Conservation (phyloP, 352 stramenopile genomes). For the Phytopythium helicoides region DNA sequence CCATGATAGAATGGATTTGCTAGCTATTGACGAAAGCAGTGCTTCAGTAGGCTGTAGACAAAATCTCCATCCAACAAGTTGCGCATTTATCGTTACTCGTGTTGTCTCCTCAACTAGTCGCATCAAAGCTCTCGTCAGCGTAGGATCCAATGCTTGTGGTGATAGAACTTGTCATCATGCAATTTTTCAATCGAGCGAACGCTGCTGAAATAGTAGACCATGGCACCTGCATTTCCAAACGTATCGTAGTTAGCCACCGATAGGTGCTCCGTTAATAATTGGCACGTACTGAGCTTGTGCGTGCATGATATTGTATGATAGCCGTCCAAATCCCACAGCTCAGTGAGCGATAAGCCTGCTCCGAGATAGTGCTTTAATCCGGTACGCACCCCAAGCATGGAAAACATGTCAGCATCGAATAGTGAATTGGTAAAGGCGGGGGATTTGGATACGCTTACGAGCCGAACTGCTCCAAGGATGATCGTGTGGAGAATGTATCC, state of each 20-base stretch:
- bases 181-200: conserved; percentile 51
- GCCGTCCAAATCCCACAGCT: conserved; percentile 40
- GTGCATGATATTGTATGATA: conserved; percentile 44
- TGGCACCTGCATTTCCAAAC: conserved; percentile 25
- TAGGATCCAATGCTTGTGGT: conserved; percentile 45
- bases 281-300: conserved; percentile 50
- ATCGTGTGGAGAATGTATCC: conserved; percentile 54
- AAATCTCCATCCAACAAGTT: background rate
- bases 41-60: background rate
- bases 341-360: conserved; percentile 18
- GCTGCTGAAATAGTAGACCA: conserved; percentile 51
- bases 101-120: no score
- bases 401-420: background rate
- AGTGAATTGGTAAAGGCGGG: background rate
- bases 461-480: conserved; percentile 30
- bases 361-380: conserved; percentile 42
- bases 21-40: background rate
- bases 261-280: background rate
- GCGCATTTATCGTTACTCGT: background rate
- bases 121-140: no score
- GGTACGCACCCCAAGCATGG: conserved; percentile 2
- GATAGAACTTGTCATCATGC: conserved; percentile 51
- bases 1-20: conserved; percentile 4
- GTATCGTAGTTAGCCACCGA: background rate
- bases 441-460: conserved; percentile 21